Base-by-base conservation (phyloP, 2,329 filamentous ascomycete species). In the Beauveria medogensis region DNA sequence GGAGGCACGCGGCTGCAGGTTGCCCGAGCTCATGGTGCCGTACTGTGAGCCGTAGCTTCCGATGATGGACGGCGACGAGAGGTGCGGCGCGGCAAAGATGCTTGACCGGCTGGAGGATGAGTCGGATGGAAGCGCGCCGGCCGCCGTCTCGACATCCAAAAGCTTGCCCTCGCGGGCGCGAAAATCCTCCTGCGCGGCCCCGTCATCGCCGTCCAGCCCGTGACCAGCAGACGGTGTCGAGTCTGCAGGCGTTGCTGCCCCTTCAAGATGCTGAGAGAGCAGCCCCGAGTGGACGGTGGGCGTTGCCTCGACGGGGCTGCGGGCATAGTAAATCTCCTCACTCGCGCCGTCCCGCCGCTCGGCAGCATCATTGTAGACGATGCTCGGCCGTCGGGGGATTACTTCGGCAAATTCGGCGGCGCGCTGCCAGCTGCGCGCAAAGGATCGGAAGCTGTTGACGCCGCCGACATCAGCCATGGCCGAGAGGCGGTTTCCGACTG, bases 361-460 rank as follows among this genome's bases (percentile, higher is more conserved):
- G 80, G 48, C 85, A 12, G 28, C 83, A 47, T 83, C 78, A 2
- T 81, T 80, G 64, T 86, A 82, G 58, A 90, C 79, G 70, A 96
- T 91, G 40, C 90, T 88, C 16, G 87, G 86, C 18, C 87, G 84
- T 60, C 90, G 87, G 5, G 91, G 91, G 40, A 94, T 87, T 66
- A 96, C 90, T 72, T 97, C 92, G 65, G 86, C 83, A 73, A 97
- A 97, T 61, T 83, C 88, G 28, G 92, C 91, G 43, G 93, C 93
- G 71, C 93, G 87, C 74, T 93, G 91, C 89, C 92, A 96, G 67
- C 91, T 96, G 63, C 89, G 85, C 50, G 92, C 90, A 71, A 97
- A 97, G 69, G 92, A 96, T 69, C 94, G 88, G 68, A 97, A 89
- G 73, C 90, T 95, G 78, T 97, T 97, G 63, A 92, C 88, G 55